phyloP scores from a whole-genome alignment of 352 stramenopile species.

The Peronospora belbahrii region DNA sequence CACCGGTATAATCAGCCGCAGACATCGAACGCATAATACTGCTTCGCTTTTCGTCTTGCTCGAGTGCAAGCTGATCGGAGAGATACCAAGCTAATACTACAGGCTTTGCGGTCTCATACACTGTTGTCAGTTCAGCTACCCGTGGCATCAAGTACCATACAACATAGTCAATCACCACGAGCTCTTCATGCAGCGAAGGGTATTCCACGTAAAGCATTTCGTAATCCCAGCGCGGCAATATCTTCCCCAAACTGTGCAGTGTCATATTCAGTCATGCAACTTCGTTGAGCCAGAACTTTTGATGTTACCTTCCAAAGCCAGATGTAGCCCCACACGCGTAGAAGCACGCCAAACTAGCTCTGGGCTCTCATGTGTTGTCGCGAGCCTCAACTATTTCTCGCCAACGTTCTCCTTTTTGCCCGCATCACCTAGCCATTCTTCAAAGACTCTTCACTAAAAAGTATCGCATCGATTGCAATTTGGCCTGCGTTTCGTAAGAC shows the following conservation, averaged over 20 bases:
- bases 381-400: conserved; percentile 49
- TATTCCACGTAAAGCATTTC: conserved; percentile 79
- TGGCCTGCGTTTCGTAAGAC: conserved; percentile 23
- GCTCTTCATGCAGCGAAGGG: conserved; percentile 56
- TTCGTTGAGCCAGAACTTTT: conserved; percentile 28
- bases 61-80: conserved; percentile 57
- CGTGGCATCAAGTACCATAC: conserved; percentile 66
- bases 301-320: conserved; percentile 52
- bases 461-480: conserved; percentile 29
- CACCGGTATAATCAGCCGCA: conserved; percentile 62
- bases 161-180: conserved; percentile 79
- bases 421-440: conserved; percentile 58
- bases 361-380: conserved; percentile 56
- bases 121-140: conserved; percentile 50
- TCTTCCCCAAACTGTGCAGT: conserved; percentile 12
- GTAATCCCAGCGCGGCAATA: conserved; percentile 54
- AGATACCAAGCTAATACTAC: conserved; percentile 77
- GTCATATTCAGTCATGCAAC: conserved; percentile 7
- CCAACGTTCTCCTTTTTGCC: conserved; percentile 69
- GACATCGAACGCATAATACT: conserved; percentile 53
- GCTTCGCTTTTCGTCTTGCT: conserved; percentile 53
- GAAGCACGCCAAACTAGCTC: conserved; percentile 64
- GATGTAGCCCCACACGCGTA: conserved; percentile 55
- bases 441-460: conserved; percentile 37
- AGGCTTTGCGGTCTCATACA: conserved; percentile 65